phyloP scores from a whole-genome alignment of 129 eudicot genomes.

The Scalesia atractyloides region DNA sequence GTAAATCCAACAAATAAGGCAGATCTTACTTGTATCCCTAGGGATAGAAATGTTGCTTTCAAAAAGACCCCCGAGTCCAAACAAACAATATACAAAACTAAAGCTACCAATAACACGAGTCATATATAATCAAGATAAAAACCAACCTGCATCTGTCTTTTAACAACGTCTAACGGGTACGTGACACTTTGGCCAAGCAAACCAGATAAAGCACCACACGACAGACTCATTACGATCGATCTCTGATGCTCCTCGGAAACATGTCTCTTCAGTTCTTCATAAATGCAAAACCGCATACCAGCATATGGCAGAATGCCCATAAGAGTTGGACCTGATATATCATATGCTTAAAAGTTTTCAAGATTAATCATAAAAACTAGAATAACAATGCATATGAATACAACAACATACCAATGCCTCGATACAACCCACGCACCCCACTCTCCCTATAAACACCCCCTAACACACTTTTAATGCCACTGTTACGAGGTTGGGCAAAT shows the following conservation, averaged over 20 bases:
- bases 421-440: constrained; percentile 82
- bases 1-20: no score
- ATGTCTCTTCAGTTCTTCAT: constrained; percentile 83
- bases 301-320: constrained; percentile 96
- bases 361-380: not conserved
- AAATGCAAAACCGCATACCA: constrained; percentile 86
- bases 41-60: no score
- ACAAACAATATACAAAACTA: no score
- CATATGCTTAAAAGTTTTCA: not conserved
- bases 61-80: no score
- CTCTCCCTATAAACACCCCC: constrained; percentile 86
- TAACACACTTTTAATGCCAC: constrained; percentile 74
- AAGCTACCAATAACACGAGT: no score
- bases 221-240: constrained; percentile 72
- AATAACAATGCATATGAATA: no score
- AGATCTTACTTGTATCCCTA: no score
- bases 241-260: constrained; percentile 91
- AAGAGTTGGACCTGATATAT: constrained; percentile 73
- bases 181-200: constrained; percentile 92
- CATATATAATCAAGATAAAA: not conserved
- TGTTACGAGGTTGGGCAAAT: constrained; percentile 55
- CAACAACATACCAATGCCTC: constrained; percentile 75
- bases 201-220: constrained; percentile 98
- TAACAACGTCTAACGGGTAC: constrained; percentile 94
- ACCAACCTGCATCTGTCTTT: constrained; percentile 97